Conservation (phyloP, 2,329 filamentous ascomycete genomes). For the Colletotrichum sp. region DNA sequence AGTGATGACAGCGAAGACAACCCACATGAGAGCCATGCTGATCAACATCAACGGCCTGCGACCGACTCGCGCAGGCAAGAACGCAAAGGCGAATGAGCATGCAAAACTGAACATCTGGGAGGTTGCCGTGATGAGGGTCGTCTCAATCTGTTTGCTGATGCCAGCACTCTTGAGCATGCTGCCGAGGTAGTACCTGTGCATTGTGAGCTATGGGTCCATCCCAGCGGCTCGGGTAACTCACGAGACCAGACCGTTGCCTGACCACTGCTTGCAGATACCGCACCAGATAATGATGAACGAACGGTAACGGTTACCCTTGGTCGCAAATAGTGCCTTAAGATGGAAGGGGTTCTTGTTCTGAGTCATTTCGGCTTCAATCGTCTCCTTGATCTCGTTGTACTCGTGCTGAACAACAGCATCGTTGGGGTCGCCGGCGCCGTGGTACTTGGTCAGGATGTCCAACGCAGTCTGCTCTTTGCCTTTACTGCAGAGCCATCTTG, state of each 20-base stretch:
- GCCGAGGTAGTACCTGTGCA: not conserved
- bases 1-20: constrained; percentile 13
- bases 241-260: constrained; percentile 22
- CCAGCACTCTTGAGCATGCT: constrained; percentile 17
- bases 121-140: constrained; percentile 18
- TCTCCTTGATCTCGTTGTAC: constrained; percentile 48
- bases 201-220: not conserved
- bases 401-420: constrained; percentile 59
- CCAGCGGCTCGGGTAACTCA: not conserved
- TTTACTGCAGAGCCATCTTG: constrained; percentile 15
- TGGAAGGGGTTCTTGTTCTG: constrained; percentile 26
- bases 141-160: constrained; percentile 9
- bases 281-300: constrained; percentile 45
- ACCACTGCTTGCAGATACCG: constrained; percentile 47
- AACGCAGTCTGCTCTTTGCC: constrained; percentile 43
- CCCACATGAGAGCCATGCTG: constrained; percentile 18
- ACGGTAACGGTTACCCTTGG: constrained; percentile 34
- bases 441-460: constrained; percentile 63
- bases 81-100: constrained; percentile 12
- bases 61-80: constrained; percentile 14
- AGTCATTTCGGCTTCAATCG: constrained; percentile 40
- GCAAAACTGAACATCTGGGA: constrained; percentile 21
- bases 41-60: constrained; percentile 20
- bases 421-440: constrained; percentile 59
- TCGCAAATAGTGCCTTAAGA: constrained; percentile 28